Base-by-base conservation (phyloP, 1,284 basidiomycete genomes). In the Trichosporon sp. region DNA sequence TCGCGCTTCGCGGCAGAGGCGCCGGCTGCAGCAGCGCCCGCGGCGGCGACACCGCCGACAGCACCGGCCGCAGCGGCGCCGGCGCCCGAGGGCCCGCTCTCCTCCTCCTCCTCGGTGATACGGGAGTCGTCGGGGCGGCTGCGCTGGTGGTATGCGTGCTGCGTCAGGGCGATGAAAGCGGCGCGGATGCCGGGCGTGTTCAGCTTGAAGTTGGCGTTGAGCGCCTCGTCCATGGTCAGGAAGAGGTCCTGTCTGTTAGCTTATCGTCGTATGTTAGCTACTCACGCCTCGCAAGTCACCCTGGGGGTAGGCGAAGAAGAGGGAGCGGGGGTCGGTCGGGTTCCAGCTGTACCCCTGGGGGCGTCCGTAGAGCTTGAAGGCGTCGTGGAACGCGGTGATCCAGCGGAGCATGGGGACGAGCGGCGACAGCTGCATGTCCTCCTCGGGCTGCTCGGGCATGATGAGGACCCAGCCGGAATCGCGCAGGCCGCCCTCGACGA, bases 391-490 rank as follows among this genome's bases (percentile, higher is more conserved):
- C 18, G 87, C 92, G 69, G 95, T 89, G 66, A 97, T 85, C 95
- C 96, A 99, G 80, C 91, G 91, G 74, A 98, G 86, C 93, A 98
- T 96, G 81, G 95, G 94, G 60, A 87, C 87, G 25, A 88, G 71
- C 5, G 78, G 78, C 9, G 75, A 75, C 15, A 60, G 56, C 56
- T 60, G 56, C 56, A 60, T 31, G 56, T 60, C 56, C 18, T 60
- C 56, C 8, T 53, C 25, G 2, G 29, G 35, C 79, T 68, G 13
- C 76, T 94, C 92, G 27, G 93, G 93, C 91, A 95, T 95, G 71
- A 95, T 84, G 74, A 95, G 85, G 25, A 92, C 78, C 92, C 92
- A 96, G 13, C 90, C 92, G 75, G 94, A 92, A 65, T 85, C 84
- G 62, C 85, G 78, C 31, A 84, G 77, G 69, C 84, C 80, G 4